A percentile compares a stretch with the other conserved stretches of the same genome.
Evolutionary conservation across 148 eudicot genomes (phyloP).

Genomic region (Diospyros lotus): DNA sequence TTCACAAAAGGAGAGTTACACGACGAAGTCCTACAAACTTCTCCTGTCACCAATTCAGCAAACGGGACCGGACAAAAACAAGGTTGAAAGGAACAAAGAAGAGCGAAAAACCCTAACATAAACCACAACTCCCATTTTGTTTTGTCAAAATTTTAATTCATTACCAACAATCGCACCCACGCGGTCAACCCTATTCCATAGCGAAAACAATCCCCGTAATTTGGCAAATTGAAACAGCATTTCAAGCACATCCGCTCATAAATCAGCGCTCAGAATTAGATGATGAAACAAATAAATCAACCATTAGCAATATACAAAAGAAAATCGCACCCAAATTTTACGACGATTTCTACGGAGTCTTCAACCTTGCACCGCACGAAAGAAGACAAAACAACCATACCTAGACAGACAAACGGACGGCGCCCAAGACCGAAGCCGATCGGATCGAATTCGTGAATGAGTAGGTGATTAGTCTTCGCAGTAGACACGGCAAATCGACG

Average conservation of each 20-base stretch:
- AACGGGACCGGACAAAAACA: background rate
- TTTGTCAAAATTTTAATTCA: background rate
- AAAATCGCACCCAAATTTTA: no score
- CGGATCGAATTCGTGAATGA: no score
- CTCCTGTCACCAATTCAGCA: no score
- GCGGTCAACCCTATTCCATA: background rate
- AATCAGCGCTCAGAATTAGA: background rate
- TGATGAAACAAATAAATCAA: background rate
- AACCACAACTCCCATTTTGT: background rate
- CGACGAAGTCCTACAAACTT: no score
- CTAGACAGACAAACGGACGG: no score
- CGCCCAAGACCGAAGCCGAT: no score
- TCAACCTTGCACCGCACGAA: no score
- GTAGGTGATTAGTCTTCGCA: no score
- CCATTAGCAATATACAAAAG: background rate
- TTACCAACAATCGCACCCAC: background rate
- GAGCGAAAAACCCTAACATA: background rate
- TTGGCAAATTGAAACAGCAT: background rate
- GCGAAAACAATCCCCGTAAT: background rate
- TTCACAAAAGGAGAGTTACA: no score
- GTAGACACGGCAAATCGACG: no score
- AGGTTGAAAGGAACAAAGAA: background rate
- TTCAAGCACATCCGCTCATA: background rate
- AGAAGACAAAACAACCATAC: no score
- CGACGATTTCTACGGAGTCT: no score